Base-by-base conservation (phyloP, 169 alveolate species). In the Toxoplasma gondii region DNA sequence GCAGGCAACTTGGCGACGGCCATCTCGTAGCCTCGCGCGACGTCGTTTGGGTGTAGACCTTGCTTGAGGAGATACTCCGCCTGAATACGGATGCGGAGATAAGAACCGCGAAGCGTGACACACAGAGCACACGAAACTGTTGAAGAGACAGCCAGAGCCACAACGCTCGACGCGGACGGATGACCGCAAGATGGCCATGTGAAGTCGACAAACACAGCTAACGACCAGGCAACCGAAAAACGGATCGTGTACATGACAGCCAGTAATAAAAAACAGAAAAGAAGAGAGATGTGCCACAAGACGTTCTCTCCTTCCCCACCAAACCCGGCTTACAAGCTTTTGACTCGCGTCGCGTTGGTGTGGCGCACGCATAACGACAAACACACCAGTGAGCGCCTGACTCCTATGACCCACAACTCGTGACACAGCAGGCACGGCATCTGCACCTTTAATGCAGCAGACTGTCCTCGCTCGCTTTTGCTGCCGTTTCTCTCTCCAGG, bases 21-120 rank as follows among this genome's bases (percentile, higher is more conserved):
- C 91, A 98, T 96, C 97, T 99, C 99, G 97, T 99, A 99, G 24
- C 99, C 99, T 88, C 96, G 97, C 41, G 99, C 96, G 91, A 99
- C 98, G 95, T 99, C 99, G 81, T 99, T 97, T 39, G 99, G 98
- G 94, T 99, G 99, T 93, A 99, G 98, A 54, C 99, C 99, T 78
- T 97, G 98, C 82, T 97, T 97, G 78, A 98, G 94, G 86, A 98
- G 96, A 80, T 96, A 96, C 80, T 97, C 97, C 39, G 98, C 98
- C 97, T 97, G 93, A n/a, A 53, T 34, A 10, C 36, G 53, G 64
- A 78, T 49, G 67, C 91, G 9, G 53, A 16, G 69, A 53, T 53
- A 41, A 41, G 54, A 34, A n/a, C 39, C 54, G 38, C 80, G 93
- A 88, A 39, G 22, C 4, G 36, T 29, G 64, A 49, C 44, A 88